Percentiles rank a stretch among this genome's conserved stretches.
Conservation (phyloP, 129 eudicot species). For the Chrysanthemum lavandulifolium region DNA sequence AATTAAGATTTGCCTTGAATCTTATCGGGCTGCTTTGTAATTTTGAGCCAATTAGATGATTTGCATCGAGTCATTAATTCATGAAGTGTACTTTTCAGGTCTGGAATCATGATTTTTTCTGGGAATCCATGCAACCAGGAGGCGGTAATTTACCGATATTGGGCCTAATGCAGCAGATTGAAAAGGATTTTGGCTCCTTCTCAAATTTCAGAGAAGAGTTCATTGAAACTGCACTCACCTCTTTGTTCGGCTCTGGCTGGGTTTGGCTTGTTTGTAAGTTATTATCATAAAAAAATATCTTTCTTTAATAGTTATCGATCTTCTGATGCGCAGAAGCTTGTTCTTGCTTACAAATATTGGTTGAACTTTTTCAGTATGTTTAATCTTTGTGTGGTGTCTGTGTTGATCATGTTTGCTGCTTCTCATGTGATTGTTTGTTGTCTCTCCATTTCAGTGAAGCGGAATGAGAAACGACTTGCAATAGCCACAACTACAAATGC, state of each 20-base stretch:
- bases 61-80: conserved; percentile 1
- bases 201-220: conserved; percentile 72
- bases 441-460: conserved; percentile 56
- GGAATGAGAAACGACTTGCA: conserved; percentile 68
- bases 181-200: conserved; percentile 88
- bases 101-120: conserved; percentile 98
- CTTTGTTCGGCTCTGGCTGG: conserved; percentile 87
- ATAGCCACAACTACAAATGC: conserved; percentile 80
- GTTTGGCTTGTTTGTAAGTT: conserved; percentile 96
- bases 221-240: conserved; percentile 57
- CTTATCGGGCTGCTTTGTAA: conserved; percentile 3
- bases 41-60: not conserved
- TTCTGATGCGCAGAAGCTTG: conserved; percentile 1
- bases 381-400: not conserved
- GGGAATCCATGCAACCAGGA: conserved; percentile 99
- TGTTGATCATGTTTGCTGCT: conserved; percentile 2
- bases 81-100: conserved; percentile 45
- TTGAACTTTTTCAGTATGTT: not conserved
- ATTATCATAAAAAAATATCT: conserved; percentile 2
- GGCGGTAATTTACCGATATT: conserved; percentile 73
- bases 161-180: conserved; percentile 80
- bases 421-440: conserved; percentile 10
- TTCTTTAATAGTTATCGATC: conserved; percentile 2
- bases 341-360: not conserved
- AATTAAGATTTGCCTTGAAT: not conserved